Evolutionary conservation across 495 filamentous ascomycete genomes (phyloP), one percentile per base, ranked within the genome.

Genomic region (Penicillium riverlandense): DNA sequence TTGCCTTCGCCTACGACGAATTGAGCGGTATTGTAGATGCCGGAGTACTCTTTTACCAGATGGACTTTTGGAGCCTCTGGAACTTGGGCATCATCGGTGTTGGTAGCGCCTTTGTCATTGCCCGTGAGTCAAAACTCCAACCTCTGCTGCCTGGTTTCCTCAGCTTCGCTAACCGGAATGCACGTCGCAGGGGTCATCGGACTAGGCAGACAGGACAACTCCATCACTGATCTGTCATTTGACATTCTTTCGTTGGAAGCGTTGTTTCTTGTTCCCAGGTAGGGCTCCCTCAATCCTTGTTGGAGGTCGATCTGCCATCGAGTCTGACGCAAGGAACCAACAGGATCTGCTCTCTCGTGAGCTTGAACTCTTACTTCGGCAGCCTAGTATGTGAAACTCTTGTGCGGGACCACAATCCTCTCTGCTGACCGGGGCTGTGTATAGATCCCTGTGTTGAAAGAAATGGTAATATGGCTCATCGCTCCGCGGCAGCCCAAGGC

Each of bases 31-130:
- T 89, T 52, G 75, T 79, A 37, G 90, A 95, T 66, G 86, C 88
- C 8, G 90, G 90, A 0, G 53, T 84, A 12, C 64, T 87, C 28
- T 90, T 96, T 59, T 96, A 95, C 55, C 79, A 84, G 12, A 79
- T 84, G 37, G 89, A 94, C 55, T 86, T 96, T 44, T 96, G 90
- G 90, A 91, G 84, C 50, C 58, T 87, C 15, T 96, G 90, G 74
- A 91, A 96, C 57, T 58, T 95, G 44, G 80, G 78, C 33, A 95
- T 96, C 50, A 91, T 96, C 27, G 65, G 76, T n/a, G 86, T 90
- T 15, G 90, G 89, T 4, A 54, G 83, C 32, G 73, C 77, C 10
- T 96, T 86, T 63, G 72, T 88, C 29, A 62, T 84, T 22, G 59
- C 82, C 29, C 74, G 89, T 90, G 74, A 74, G 83, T 72, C 46